Percentiles rank a stretch among this genome's conserved stretches.
These are phyloP conservation scores for Claviceps humidiphila DNA, from an alignment of 2,329 filamentous ascomycete genomes.

Conservation along the genomic window DNA sequence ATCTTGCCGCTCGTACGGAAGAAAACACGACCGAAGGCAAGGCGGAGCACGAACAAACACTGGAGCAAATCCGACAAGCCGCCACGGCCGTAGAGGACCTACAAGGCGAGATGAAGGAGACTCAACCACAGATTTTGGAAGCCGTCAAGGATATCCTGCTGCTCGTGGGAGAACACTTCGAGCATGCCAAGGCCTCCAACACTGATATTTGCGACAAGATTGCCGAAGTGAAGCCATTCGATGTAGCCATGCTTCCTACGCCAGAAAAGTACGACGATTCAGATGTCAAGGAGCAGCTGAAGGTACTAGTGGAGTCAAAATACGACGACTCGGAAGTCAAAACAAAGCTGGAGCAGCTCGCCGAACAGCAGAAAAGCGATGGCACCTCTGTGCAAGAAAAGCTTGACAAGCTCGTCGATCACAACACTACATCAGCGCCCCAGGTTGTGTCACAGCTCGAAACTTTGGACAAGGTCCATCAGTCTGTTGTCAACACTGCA, in stretches of 20 bases:
- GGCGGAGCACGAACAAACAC: slow-evolving; percentile 68
- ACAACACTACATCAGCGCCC: slow-evolving; percentile 46
- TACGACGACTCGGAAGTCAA: slow-evolving; percentile 38
- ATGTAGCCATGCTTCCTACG: slow-evolving; percentile 44
- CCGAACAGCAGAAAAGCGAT: slow-evolving; percentile 15
- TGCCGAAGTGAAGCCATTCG: slow-evolving; percentile 46
- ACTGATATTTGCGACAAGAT: slow-evolving; percentile 44
- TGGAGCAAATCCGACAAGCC: slow-evolving; percentile 66
- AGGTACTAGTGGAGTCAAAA: slow-evolving; percentile 26
- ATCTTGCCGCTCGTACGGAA: slow-evolving; percentile 62
- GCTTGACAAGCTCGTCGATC: slow-evolving; percentile 40
- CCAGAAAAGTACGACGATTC: slow-evolving; percentile 37
- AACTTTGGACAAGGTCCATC: slow-evolving; percentile 77
- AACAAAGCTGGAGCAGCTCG: slow-evolving; percentile 39
- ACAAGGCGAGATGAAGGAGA: slow-evolving; percentile 66
- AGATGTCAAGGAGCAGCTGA: slow-evolving; percentile 17
- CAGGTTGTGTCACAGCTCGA: slow-evolving; percentile 64
- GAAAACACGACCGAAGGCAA: slow-evolving; percentile 62
- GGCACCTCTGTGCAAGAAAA: slow-evolving; percentile 22
- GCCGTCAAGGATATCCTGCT: slow-evolving; percentile 74
- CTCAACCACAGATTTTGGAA: slow-evolving; percentile 78
- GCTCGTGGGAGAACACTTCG: slow-evolving; percentile 75
- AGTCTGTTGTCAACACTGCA: slow-evolving; percentile 73
- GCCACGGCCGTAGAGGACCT: slow-evolving; percentile 60
- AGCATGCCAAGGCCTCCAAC: slow-evolving; percentile 62